A percentile compares a stretch with the other conserved stretches of the same genome.
These are phyloP conservation scores for Nemania sp. DNA, from an alignment of 2,329 filamentous ascomycete genomes.

Conservation along the genomic window DNA sequence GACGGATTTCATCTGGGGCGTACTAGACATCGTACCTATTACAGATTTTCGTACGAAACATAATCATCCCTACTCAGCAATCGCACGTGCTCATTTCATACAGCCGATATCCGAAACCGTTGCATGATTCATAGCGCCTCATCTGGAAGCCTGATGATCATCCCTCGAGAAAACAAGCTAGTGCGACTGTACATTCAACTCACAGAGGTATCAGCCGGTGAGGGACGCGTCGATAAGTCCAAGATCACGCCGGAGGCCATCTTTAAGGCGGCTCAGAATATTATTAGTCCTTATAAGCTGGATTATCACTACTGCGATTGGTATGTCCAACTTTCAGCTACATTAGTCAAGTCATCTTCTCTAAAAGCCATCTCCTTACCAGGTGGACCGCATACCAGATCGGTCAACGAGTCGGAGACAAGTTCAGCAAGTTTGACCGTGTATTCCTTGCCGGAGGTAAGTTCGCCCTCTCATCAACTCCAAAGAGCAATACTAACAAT, in stretches of 20 bases:
- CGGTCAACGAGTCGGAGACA: constrained; percentile 71
- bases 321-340: constrained; percentile 54
- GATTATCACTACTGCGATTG: constrained; percentile 73
- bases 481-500: background rate
- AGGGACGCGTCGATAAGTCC: constrained; percentile 66
- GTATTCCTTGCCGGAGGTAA: constrained; percentile 75
- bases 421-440: constrained; percentile 66
- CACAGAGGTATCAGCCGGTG: constrained; percentile 59
- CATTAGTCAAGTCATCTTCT: background rate
- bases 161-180: constrained; percentile 72
- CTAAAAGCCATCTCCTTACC: background rate
- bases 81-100: constrained; percentile 25
- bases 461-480: background rate
- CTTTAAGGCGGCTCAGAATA: constrained; percentile 71
- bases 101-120: constrained; percentile 66
- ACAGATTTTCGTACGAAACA: constrained; percentile 63
- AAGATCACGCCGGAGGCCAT: constrained; percentile 74
- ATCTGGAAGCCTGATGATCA: constrained; percentile 71
- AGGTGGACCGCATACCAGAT: constrained; percentile 67
- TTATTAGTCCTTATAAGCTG: constrained; percentile 75
- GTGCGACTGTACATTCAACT: constrained; percentile 76
- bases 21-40: constrained; percentile 58
- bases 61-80: background rate
- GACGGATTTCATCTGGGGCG: constrained; percentile 64
- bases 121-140: constrained; percentile 69